These are phyloP conservation scores for Suillus alpinus DNA, from an alignment of 768 basidiomycete species.

Conservation along the genomic window DNA sequence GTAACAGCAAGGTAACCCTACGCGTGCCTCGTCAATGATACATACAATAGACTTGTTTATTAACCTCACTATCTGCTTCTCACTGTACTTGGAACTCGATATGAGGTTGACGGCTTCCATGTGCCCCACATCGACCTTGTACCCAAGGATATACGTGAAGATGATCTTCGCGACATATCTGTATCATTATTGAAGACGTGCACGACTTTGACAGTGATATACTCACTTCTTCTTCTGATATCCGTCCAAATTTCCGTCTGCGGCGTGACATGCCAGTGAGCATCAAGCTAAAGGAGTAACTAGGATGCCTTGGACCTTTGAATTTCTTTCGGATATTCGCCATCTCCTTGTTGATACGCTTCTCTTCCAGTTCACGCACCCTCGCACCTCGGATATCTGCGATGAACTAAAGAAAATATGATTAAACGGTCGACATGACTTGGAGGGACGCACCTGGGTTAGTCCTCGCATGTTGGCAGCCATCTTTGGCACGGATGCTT, in stretches of 20 bases:
- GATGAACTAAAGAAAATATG: constrained; percentile 68
- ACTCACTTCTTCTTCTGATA: constrained; percentile 91
- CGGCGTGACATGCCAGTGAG: constrained; percentile 6
- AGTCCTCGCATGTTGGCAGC: constrained; percentile 89
- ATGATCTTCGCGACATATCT: constrained; percentile 99
- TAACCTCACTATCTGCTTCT: constrained; percentile 94
- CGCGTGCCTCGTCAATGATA: not conserved
- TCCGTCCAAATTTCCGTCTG: constrained; percentile 83
- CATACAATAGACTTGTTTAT: not conserved
- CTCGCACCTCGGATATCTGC: constrained; percentile 97
- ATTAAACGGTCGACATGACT: not conserved
- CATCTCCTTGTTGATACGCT: constrained; percentile 99
- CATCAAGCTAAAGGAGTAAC: not conserved
- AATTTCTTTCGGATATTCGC: constrained; percentile 99
- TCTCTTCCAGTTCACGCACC: constrained; percentile 96
- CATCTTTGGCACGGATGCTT: constrained; percentile 44
- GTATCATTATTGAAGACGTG: constrained; percentile 6
- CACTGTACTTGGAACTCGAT: constrained; percentile 91
- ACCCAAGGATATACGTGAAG: constrained; percentile 98
- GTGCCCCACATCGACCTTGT: constrained; percentile 98
- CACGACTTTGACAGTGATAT: constrained; percentile 8
- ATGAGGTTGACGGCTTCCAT: constrained; percentile 99
- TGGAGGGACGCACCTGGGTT: constrained; percentile 65
- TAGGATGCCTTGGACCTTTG: constrained; percentile 60
- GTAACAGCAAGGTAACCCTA: constrained; percentile 98